These are phyloP conservation scores for Amauroascus verrucosus DNA, from an alignment of 2,329 filamentous ascomycete genomes.

Conservation along the genomic window DNA sequence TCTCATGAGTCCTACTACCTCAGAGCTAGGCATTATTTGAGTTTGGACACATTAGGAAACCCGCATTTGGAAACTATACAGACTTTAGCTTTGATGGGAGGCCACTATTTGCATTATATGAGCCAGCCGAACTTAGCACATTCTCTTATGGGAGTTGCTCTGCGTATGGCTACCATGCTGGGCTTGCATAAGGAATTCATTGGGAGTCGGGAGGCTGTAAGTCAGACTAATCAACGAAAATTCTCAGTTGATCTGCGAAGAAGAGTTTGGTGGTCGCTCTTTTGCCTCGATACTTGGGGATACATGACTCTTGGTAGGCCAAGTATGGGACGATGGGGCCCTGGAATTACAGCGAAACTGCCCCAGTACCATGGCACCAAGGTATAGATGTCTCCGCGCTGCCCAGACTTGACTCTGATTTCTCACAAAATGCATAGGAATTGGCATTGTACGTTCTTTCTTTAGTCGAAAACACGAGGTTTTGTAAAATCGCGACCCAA, in stretches of 20 bases:
- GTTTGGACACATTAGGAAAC: conserved; percentile 57
- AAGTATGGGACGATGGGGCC: conserved; percentile 57
- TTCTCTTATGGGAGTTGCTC: conserved; percentile 58
- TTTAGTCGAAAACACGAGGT: conserved; percentile 64
- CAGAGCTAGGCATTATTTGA: conserved; percentile 55
- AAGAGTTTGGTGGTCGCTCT: conserved; percentile 65
- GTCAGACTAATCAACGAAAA: conserved; percentile 29
- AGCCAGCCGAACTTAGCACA: conserved; percentile 70
- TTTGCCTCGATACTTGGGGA: conserved; percentile 65
- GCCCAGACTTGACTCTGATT: not conserved
- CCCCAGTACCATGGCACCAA: conserved; percentile 43
- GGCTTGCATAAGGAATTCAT: conserved; percentile 59
- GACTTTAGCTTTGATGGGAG: conserved; percentile 59
- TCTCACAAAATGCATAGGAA: conserved; percentile 28
- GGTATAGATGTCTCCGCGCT: conserved; percentile 17
- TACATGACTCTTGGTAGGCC: conserved; percentile 60
- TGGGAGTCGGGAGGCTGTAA: conserved; percentile 33
- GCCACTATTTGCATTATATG: conserved; percentile 68
- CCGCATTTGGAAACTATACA: conserved; percentile 65
- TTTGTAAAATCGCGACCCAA: conserved; percentile 67
- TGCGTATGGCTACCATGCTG: conserved; percentile 64
- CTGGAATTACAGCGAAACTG: conserved; percentile 55
- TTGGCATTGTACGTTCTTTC: conserved; percentile 59
- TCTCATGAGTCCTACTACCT: conserved; percentile 61
- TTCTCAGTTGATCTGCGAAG: conserved; percentile 52